A percentile compares a stretch with the other conserved stretches of the same genome.
These are phyloP conservation scores for Castanea mollissima DNA, from an alignment of 306 rosid genomes.

Conservation along the genomic window DNA sequence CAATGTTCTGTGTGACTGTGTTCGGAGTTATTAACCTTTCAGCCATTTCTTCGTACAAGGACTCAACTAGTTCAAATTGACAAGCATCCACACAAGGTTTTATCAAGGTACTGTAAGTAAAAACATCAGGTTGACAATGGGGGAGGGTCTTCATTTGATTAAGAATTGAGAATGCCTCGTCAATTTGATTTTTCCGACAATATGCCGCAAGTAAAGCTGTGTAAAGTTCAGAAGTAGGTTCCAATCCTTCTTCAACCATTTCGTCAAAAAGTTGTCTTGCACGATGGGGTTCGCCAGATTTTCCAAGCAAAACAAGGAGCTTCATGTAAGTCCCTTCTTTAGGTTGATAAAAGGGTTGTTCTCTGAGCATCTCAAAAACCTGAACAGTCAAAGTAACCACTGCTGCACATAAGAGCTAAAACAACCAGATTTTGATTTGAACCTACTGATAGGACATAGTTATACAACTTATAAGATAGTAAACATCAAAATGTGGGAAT, in stretches of 20 bases:
- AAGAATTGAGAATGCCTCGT: slow-evolving; percentile 63
- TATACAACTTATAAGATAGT: neutral
- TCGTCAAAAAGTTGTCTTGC: slow-evolving; percentile 67
- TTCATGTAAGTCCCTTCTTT: slow-evolving; percentile 97
- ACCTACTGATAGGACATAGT: neutral
- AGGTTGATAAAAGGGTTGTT: slow-evolving; percentile 84
- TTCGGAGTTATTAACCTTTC: slow-evolving; percentile 60
- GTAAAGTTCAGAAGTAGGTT: slow-evolving; percentile 73
- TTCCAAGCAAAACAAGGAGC: slow-evolving; percentile 85
- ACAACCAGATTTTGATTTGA: neutral
- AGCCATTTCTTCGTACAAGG: slow-evolving; percentile 71
- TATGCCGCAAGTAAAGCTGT: slow-evolving; percentile 85
- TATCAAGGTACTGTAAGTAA: slow-evolving; percentile 77
- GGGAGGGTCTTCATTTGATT: slow-evolving; percentile 82
- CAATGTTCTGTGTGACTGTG: slow-evolving; percentile 91
- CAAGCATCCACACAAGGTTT: slow-evolving; percentile 75
- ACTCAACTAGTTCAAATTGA: slow-evolving; percentile 70
- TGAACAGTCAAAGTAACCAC: slow-evolving; percentile 27
- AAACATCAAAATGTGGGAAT: neutral
- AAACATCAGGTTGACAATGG: slow-evolving; percentile 88
- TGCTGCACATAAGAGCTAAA: neutral
- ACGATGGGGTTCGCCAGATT: slow-evolving; percentile 66
- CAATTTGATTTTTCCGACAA: slow-evolving; percentile 72
- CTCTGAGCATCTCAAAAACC: slow-evolving; percentile 91
- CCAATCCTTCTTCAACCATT: slow-evolving; percentile 78